phyloP scores from a whole-genome alignment of 257 asterid genomes.

The Buddleja alternifolia region DNA sequence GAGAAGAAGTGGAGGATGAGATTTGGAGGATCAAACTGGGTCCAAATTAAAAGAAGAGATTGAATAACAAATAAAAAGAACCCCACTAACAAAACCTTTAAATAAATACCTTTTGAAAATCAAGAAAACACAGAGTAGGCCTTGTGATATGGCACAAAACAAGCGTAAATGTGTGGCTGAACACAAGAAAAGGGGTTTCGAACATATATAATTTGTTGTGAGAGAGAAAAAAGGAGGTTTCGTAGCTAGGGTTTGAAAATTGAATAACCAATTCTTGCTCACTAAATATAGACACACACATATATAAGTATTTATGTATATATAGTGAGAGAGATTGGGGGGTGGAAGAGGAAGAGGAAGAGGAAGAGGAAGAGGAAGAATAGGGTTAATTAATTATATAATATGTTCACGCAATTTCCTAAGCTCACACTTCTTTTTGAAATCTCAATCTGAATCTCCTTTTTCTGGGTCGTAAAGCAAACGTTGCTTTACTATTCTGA shows the following conservation, averaged over 20 bases:
- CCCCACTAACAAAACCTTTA: constrained; percentile 38
- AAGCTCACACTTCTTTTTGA: constrained; percentile 41
- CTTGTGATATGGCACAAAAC: constrained; percentile 38
- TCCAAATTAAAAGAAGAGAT: constrained; percentile 35
- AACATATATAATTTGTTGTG: constrained; percentile 25
- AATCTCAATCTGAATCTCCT: no score
- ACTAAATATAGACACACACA: constrained; percentile 60
- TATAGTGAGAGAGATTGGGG: background rate
- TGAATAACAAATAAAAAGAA: constrained; percentile 23
- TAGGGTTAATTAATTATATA: constrained; percentile 33
- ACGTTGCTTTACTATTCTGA: constrained; percentile 72
- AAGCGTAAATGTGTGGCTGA: constrained; percentile 44
- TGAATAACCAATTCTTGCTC: constrained; percentile 34
- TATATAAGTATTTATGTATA: background rate
- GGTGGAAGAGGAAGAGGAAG: background rate
- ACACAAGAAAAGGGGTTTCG: constrained; percentile 35
- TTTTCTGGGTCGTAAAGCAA: constrained; percentile 85
- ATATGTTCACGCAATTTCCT: constrained; percentile 65
- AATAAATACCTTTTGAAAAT: constrained; percentile 10
- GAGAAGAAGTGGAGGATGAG: constrained; percentile 35
- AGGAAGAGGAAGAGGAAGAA: constrained; percentile 1
- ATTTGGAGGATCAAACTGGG: constrained; percentile 61
- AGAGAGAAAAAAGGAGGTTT: constrained; percentile 37
- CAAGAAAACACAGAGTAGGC: background rate
- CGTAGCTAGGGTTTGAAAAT: constrained; percentile 50